Evolutionary conservation across 805 yeast species (phyloP).

Genomic region (Myxozyma udenii): DNA sequence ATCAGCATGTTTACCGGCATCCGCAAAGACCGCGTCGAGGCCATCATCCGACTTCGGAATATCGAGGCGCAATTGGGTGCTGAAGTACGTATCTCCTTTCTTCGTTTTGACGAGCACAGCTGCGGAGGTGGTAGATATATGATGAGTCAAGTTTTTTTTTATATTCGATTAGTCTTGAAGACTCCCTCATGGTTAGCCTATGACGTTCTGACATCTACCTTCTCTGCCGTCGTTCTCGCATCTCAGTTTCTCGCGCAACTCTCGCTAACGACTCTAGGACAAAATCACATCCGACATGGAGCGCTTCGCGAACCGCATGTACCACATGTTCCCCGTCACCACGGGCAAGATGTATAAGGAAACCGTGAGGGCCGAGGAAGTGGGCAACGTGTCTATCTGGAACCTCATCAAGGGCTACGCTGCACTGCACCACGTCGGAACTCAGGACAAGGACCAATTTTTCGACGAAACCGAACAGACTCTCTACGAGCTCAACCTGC

Average conservation of each 20-base stretch:
- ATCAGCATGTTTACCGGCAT: slow-evolving; percentile 76
- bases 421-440: too few relatives aligned
- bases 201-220: slow-evolving; percentile 32
- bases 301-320: slow-evolving; percentile 60
- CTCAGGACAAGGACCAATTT: too few relatives aligned
- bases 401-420: too few relatives aligned
- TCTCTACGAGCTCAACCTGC: too few relatives aligned
- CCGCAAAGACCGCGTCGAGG: slow-evolving; percentile 83
- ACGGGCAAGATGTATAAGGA: slow-evolving; percentile 35
- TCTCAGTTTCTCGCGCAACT: neutral
- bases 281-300: slow-evolving; percentile 54
- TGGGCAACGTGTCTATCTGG: too few relatives aligned
- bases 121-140: too few relatives aligned
- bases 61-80: slow-evolving; percentile 63
- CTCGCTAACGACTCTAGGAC: slow-evolving; percentile 40
- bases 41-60: slow-evolving; percentile 64
- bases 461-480: too few relatives aligned
- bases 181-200: slow-evolving; percentile 56
- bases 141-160: slow-evolving; percentile 18
- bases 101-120: too few relatives aligned
- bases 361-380: too few relatives aligned
- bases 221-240: slow-evolving; percentile 35
- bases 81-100: slow-evolving; percentile 49
- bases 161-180: slow-evolving; percentile 77
- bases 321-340: slow-evolving; percentile 75